phyloP scores from a whole-genome alignment of 2,329 filamentous ascomycete genomes.

The Ophiostoma populinum region DNA sequence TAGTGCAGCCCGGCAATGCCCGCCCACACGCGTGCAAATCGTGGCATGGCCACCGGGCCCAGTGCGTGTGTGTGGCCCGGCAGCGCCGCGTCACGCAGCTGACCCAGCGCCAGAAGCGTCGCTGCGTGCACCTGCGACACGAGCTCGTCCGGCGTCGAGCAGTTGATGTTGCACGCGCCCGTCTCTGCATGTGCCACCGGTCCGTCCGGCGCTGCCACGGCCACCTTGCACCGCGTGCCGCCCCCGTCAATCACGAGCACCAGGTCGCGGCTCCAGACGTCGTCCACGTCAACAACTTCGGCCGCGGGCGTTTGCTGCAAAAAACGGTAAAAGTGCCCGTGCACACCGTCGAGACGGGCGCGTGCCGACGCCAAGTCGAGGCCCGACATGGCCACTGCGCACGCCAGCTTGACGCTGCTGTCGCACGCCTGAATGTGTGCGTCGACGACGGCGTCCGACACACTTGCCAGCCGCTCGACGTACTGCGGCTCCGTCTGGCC shows the following conservation, averaged over 20 bases:
- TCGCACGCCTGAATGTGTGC: constrained; percentile 4
- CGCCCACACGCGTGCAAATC: constrained; percentile 4
- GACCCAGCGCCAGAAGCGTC: constrained; percentile 1
- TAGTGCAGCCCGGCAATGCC: constrained; percentile 7
- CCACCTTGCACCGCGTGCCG: constrained; percentile 5
- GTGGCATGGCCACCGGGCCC: background rate
- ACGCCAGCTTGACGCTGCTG: constrained; percentile 6
- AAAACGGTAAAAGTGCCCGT: constrained; percentile 4
- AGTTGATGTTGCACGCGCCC: constrained; percentile 6
- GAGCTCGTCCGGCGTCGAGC: constrained; percentile 3
- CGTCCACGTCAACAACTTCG: too few species aligned
- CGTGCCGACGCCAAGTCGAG: constrained; percentile 2
- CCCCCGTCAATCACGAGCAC: constrained; percentile 8
- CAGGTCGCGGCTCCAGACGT: too few species aligned
- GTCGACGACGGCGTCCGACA: constrained; percentile 2
- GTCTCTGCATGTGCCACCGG: constrained; percentile 3
- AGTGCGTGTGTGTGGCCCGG: background rate
- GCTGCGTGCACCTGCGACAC: constrained; percentile 3
- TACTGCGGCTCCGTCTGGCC: too few species aligned
- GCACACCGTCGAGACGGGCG: background rate
- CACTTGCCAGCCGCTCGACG: background rate
- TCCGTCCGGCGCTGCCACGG: constrained; percentile 3
- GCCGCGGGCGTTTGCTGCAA: too few species aligned
- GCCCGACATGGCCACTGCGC: constrained; percentile 7
- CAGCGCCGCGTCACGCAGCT: background rate